Base-by-base conservation (phyloP, 2,329 filamentous ascomycete species). In the Elsinoe ampelina region DNA sequence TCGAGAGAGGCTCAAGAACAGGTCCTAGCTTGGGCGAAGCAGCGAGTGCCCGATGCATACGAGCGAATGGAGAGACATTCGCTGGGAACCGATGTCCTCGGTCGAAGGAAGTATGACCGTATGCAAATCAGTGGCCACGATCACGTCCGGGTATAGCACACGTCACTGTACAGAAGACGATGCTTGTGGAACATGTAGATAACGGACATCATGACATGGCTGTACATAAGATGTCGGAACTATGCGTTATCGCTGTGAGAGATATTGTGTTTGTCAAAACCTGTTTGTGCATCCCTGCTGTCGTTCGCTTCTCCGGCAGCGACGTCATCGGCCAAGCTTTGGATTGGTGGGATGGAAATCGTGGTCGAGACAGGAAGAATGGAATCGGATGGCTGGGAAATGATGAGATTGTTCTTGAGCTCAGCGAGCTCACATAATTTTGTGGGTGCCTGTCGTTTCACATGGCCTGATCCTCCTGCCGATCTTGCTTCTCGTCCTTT, bases 11-110 rank as follows among this genome's bases (percentile, higher is more conserved):
- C 82, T 64, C 89, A 93, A 68, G 74, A 78, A 4, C 75, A 82
- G 36, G 85, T 95, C 57, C 84, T 90, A 67, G 73, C 78, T 13
- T 95, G 89, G 89, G 86, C 86, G 1, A 79, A 79, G 63, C 71
- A 79, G 50, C 77, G 79, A 42, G 89, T 88, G 68, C 83, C 86
- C 0, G 75, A 80, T 8, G 72, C 80, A 5, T 95, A 89, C 90
- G 73, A 72, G 10, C 77, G 84, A 62, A 68, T 95, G 59, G 77
- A 81, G 63, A 75, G 75, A 61, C 22, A 32, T 5, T 42, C 39
- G 13, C 38, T 48, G 4, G 54, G 41, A 6, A 17, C 7, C 7
- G 54, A 56, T 41, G 30, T 45, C 4, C 41, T 42, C 11, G 54
- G 54, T 5, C 26, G 54, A 32, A 42, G 41, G 30, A 42, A 56